phyloP scores from a whole-genome alignment of 1,139 yeast species.

The Yamadazyma blattariae region DNA sequence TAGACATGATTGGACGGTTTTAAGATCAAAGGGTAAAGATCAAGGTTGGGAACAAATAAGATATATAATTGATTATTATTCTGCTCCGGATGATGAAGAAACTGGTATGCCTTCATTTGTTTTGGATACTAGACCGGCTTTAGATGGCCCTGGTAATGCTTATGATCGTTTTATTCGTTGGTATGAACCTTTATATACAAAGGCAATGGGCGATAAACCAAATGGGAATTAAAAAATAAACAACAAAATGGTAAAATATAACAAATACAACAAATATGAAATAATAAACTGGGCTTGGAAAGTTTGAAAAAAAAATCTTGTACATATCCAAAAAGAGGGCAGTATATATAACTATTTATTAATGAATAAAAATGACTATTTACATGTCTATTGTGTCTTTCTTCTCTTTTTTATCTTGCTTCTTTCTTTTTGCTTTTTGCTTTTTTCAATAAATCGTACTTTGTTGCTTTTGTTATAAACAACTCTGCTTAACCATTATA shows the following conservation, averaged over 20 bases:
- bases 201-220: conserved; percentile 45
- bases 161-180: conserved; percentile 61
- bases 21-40: conserved; percentile 57
- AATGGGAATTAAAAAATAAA: too few relatives aligned
- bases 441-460: too few relatives aligned
- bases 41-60: conserved; percentile 57
- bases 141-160: conserved; percentile 65
- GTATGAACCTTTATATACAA: conserved; percentile 40
- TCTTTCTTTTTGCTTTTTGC: conserved; percentile 5
- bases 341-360: too few relatives aligned
- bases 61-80: conserved; percentile 91
- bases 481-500: too few relatives aligned
- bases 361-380: too few relatives aligned
- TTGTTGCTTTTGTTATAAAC: too few relatives aligned
- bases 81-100: conserved; percentile 87
- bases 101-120: conserved; percentile 88
- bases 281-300: too few relatives aligned
- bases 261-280: too few relatives aligned
- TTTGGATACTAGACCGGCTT: conserved; percentile 93
- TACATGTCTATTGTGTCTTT: too few relatives aligned
- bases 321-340: too few relatives aligned
- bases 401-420: neutral
- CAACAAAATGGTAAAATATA: too few relatives aligned
- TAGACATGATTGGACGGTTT: conserved; percentile 97
- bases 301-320: too few relatives aligned